Evolutionary conservation across 306 rosid genomes (phyloP).

Genomic region (Cucumis hystrix): DNA sequence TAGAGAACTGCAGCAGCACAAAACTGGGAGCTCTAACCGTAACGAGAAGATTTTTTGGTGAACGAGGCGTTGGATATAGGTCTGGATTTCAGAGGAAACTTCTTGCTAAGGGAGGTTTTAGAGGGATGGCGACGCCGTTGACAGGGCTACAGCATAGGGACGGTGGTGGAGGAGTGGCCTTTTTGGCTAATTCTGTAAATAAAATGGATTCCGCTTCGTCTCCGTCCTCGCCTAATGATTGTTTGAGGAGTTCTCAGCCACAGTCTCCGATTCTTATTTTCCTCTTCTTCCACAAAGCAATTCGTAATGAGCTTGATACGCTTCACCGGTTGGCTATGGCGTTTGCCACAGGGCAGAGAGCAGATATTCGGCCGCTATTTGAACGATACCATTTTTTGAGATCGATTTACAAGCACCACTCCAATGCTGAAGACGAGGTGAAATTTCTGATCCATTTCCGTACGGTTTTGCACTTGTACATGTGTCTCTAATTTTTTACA

Average conservation of each 20-base stretch:
- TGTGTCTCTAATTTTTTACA: not conserved
- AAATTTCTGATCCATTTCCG: conserved; percentile 14
- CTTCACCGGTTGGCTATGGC: conserved; percentile 80
- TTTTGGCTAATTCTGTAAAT: conserved; percentile 47
- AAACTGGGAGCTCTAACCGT: not conserved
- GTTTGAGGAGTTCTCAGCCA: conserved; percentile 32
- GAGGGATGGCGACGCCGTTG: conserved; percentile 63
- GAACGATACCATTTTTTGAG: conserved; percentile 74
- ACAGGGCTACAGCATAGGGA: conserved; percentile 45
- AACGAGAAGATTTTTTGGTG: not conserved
- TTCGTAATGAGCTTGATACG: conserved; percentile 80
- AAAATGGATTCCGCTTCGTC: conserved; percentile 53
- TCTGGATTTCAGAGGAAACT: not conserved
- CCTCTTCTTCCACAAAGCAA: conserved; percentile 76
- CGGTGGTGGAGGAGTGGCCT: conserved; percentile 71
- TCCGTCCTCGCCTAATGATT: conserved; percentile 21
- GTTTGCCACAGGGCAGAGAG: conserved; percentile 59
- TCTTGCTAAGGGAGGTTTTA: not conserved
- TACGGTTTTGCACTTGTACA: not conserved
- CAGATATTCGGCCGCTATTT: conserved; percentile 55
- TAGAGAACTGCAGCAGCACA: not conserved
- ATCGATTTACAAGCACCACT: conserved; percentile 80
- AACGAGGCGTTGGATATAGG: conserved; percentile 6
- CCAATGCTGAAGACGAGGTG: conserved; percentile 99
- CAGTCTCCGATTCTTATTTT: conserved; percentile 84